Evolutionary conservation across 2,329 filamentous ascomycete species (phyloP).

Genomic region (Cladosporium sphaerospermum): DNA sequence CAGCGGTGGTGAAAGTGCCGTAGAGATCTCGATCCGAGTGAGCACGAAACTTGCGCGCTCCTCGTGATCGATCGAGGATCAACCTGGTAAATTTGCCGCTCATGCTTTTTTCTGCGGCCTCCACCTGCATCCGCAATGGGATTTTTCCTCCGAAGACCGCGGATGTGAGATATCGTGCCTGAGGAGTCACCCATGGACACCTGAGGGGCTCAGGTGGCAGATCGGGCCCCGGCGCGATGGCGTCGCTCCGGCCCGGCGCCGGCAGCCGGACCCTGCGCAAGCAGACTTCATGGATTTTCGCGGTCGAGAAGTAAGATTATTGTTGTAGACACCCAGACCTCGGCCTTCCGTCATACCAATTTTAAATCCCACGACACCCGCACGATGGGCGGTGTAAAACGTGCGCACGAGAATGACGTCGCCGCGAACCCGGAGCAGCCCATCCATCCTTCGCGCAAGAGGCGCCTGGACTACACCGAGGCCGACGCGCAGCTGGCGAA

Average conservation of each 20-base stretch:
- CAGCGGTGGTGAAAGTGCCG: no score
- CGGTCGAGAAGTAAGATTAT: background rate
- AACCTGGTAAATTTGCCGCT: background rate
- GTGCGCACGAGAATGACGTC: slow-evolving; percentile 17
- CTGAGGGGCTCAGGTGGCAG: background rate
- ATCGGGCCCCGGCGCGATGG: no score
- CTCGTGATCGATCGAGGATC: slow-evolving; percentile 2
- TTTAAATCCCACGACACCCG: background rate
- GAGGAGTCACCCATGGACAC: background rate
- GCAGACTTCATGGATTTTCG: background rate
- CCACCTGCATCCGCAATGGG: no score
- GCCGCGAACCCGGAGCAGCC: slow-evolving; percentile 13
- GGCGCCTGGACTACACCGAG: slow-evolving; percentile 31
- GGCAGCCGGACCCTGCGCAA: no score
- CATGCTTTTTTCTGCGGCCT: background rate
- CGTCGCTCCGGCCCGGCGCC: no score
- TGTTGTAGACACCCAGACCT: background rate
- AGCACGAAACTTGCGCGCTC: background rate
- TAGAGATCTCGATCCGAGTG: background rate
- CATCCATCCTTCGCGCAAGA: slow-evolving; percentile 28
- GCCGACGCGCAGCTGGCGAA: slow-evolving; percentile 38
- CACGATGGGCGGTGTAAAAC: slow-evolving; percentile 16
- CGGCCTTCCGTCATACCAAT: slow-evolving; percentile 9
- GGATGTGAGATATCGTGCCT: background rate
- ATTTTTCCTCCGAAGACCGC: background rate